phyloP scores from a whole-genome alignment of 441 rosid species.

The Euphorbia corollata region DNA sequence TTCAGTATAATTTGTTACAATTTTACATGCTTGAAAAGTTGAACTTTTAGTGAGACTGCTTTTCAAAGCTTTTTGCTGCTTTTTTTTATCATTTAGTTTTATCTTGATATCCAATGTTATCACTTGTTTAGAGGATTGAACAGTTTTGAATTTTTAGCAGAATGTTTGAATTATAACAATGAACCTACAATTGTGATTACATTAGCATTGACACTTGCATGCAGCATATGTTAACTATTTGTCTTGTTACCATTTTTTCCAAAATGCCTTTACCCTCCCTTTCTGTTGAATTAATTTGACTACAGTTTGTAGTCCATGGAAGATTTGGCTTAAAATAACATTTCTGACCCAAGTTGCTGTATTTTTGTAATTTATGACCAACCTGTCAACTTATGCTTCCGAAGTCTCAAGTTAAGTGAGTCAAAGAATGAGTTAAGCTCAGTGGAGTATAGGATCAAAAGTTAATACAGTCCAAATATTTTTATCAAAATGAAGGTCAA shows the following conservation, averaged over 20 bases:
- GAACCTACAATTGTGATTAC: neutral
- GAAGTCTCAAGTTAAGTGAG: too few species aligned
- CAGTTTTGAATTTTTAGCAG: neutral
- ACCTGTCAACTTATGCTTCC: too few species aligned
- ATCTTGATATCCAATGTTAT: too few species aligned
- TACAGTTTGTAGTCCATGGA: too few species aligned
- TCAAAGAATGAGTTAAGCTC: too few species aligned
- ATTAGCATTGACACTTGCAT: neutral
- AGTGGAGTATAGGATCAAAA: too few species aligned
- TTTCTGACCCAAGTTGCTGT: neutral
- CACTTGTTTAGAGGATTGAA: neutral
- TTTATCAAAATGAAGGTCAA: too few species aligned
- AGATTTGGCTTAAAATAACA: too few species aligned
- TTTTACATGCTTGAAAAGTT: neutral
- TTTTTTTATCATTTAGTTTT: neutral
- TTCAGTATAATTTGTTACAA: conserved; percentile 1
- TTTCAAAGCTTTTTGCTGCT: neutral
- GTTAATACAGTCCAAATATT: too few species aligned
- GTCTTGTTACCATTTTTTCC: neutral
- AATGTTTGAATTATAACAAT: neutral
- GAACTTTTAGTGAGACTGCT: neutral
- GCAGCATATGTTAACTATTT: neutral
- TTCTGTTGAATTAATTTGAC: neutral
- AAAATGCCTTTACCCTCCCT: neutral
- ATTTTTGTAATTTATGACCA: too few species aligned